Conservation (phyloP, 2,329 filamentous ascomycete species). For the Penicillium sp. region DNA sequence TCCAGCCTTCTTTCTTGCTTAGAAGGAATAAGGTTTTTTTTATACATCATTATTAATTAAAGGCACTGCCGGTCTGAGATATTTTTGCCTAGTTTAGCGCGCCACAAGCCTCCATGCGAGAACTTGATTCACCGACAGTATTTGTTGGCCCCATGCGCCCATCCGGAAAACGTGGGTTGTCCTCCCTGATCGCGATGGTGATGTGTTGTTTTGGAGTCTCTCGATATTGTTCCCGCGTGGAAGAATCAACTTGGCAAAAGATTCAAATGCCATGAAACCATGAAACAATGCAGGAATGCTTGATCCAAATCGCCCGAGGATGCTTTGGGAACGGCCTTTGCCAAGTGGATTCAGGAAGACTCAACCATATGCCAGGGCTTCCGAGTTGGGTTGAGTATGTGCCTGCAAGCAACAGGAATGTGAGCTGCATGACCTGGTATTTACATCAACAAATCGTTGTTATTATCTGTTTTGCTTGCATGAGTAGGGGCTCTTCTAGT, state of each 20-base stretch:
- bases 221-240: not conserved
- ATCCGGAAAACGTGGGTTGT: not conserved
- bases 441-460: not conserved
- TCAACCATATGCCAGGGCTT: not conserved
- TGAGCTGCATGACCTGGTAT: slow-evolving; percentile 2
- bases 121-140: not conserved
- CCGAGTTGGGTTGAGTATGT: slow-evolving; percentile 2
- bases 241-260: slow-evolving; percentile 3
- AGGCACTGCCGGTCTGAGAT: slow-evolving; percentile 1
- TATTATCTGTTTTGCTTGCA: no score
- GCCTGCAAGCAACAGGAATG: slow-evolving; percentile 1
- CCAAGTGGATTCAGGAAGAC: not conserved
- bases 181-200: not conserved
- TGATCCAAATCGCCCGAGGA: not conserved
- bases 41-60: not conserved
- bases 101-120: not conserved
- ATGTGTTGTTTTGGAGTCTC: slow-evolving; percentile 2
- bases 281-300: not conserved
- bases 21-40: not conserved
- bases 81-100: not conserved
- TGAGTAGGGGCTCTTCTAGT: no score
- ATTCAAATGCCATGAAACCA: slow-evolving; percentile 1
- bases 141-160: not conserved
- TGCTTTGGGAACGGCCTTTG: slow-evolving; percentile 2
- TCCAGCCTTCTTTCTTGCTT: not conserved